A percentile compares a stretch with the other conserved stretches of the same genome.
Evolutionary conservation across 148 eudicot species (phyloP).

Genomic region (Nepenthes mirabilis): DNA sequence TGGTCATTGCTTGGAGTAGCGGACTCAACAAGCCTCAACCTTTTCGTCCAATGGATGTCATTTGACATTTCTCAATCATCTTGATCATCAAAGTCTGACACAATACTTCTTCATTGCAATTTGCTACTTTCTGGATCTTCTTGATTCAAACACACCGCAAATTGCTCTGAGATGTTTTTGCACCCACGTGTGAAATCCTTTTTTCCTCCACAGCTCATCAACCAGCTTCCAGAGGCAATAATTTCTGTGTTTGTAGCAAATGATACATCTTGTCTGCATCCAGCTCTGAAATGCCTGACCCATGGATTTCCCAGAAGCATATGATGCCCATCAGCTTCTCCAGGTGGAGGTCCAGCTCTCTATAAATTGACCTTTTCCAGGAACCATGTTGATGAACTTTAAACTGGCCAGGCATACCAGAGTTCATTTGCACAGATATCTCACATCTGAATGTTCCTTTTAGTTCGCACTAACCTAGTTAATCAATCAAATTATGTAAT

Average conservation of each 20-base stretch:
- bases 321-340: conserved; percentile 15
- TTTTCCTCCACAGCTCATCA: conserved; percentile 7
- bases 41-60: conserved; percentile 16
- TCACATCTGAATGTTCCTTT: conserved; percentile 16
- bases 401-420: conserved; percentile 33
- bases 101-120: conserved; percentile 30
- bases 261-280: conserved; percentile 14
- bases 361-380: conserved; percentile 35
- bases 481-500: conserved; percentile 45
- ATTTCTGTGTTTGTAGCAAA: conserved; percentile 1
- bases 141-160: conserved; percentile 13
- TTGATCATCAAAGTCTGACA: conserved; percentile 69
- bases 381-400: conserved; percentile 48
- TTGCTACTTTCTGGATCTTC: conserved; percentile 23
- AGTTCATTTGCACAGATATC: conserved; percentile 12
- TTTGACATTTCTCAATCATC: conserved; percentile 19
- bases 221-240: conserved; percentile 12
- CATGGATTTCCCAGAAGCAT: conserved; percentile 36
- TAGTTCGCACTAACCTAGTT: conserved; percentile 21
- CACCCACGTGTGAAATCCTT: conserved; percentile 14
- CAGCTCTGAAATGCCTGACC: conserved; percentile 43
- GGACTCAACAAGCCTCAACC: conserved; percentile 19
- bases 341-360: conserved; percentile 24
- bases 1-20: conserved; percentile 18
- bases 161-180: conserved; percentile 4